Evolutionary conservation across 1,284 basidiomycete species (phyloP), one percentile per base, ranked within the genome.

Genomic region (Puccinia novopanici): DNA sequence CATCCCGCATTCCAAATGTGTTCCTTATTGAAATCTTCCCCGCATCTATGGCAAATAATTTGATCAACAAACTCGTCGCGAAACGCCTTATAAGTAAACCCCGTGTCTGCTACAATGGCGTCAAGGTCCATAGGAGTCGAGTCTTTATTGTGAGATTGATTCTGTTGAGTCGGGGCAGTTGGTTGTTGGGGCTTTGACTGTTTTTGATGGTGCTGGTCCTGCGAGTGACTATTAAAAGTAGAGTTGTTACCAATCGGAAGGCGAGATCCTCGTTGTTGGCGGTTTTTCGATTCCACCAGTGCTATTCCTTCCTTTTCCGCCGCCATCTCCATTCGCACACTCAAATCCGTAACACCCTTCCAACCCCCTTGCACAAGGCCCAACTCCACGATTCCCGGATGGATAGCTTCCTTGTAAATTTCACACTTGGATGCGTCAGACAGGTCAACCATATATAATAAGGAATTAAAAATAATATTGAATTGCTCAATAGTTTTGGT

Each of bases 401-500:
- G 34, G 5, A 57, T 37, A 15, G 13, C 52, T 4, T 22, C 13
- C 15, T 37, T 34, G 42, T 73, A 57, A n/a, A 73, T 2, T 24
- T 73, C 54, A 42, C 71, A 73, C 2, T 45, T 45, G 15, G 15
- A 55, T 30, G 15, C 19, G 8, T n/a, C 42, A 27, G 4, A 45
- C 15, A 45, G 15, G 15, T 45, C 45, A 6, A 45, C 45, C 45
- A 45, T 8, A 15, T 45, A 45, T 8, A 45, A 15, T 8, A 45
- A 15, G 6, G 45, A 45, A 15, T 45, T 45, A 45, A 45, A 45
- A 15, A n/a, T 71, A 13, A 54, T 37, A 30, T 73, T 55, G 19
- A 55, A 73, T 73, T 73, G n/a, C 27, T 59, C 52, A n/a, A 73
- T 57, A 3, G 34, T 34, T 30, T 57, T 6, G 12, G n/a, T 40